These are phyloP conservation scores for Arachnopeziza araneosa DNA, from an alignment of 2,329 filamentous ascomycete genomes.

Conservation along the genomic window DNA sequence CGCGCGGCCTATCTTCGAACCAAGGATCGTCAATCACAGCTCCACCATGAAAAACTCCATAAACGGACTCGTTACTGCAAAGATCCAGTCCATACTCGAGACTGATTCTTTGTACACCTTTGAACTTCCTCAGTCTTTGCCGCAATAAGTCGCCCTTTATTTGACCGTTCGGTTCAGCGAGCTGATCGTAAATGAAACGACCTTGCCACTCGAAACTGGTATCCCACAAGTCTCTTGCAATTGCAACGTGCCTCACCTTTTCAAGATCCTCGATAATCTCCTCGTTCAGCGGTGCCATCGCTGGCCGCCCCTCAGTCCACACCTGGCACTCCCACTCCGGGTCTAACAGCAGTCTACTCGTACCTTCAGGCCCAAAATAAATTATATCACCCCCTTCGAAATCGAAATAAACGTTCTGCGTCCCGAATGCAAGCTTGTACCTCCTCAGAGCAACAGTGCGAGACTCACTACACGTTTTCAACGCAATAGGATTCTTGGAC, in stretches of 20 bases:
- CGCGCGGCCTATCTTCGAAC: not conserved
- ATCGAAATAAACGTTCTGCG: not conserved
- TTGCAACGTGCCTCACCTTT: not conserved
- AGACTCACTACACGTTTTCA: not conserved
- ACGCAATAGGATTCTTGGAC: not conserved
- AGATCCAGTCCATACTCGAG: not conserved
- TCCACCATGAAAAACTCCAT: not conserved
- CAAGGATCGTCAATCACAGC: not conserved
- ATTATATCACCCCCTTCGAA: not conserved
- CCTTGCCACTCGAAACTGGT: not conserved
- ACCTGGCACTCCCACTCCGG: not conserved
- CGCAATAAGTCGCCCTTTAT: not conserved
- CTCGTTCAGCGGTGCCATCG: not conserved
- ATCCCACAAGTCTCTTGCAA: not conserved
- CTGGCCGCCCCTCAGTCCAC: not conserved
- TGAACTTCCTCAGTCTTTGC: not conserved
- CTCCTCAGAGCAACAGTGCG: not conserved
- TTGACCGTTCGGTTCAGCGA: not conserved
- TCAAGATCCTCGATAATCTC: not conserved
- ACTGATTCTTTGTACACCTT: not conserved
- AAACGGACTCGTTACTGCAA: not conserved
- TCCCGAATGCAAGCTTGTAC: slow-evolving; percentile 3
- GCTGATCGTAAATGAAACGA: not conserved
- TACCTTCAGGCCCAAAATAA: not conserved
- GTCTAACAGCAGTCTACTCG: not conserved